phyloP scores from a whole-genome alignment of 2,329 filamentous ascomycete species.

The Pochonia chlamydosporia region DNA sequence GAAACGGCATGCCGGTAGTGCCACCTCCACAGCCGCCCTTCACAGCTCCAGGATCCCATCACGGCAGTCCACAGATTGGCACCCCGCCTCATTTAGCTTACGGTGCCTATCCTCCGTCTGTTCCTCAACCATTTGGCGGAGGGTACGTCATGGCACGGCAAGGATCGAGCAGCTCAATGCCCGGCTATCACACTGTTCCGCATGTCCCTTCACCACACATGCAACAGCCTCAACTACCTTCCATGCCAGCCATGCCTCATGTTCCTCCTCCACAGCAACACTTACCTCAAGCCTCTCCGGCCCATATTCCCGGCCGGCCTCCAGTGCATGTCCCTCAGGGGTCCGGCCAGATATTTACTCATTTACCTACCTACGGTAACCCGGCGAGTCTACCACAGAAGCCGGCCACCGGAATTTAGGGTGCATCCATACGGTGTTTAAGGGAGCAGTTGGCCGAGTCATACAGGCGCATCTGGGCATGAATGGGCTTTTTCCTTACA shows the following conservation, averaged over 20 bases:
- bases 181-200: constrained; percentile 40
- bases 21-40: constrained; percentile 43
- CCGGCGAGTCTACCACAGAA: constrained; percentile 55
- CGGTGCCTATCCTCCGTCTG: constrained; percentile 39
- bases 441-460: constrained; percentile 13
- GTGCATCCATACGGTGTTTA: constrained; percentile 24
- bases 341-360: constrained; percentile 41
- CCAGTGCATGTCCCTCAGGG: constrained; percentile 35
- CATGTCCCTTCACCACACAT: constrained; percentile 31
- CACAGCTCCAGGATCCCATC: constrained; percentile 41
- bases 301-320: constrained; percentile 41
- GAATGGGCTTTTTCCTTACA: constrained; percentile 18
- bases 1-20: constrained; percentile 43
- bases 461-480: constrained; percentile 28
- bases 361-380: constrained; percentile 53
- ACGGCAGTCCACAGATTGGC: constrained; percentile 48
- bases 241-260: constrained; percentile 28
- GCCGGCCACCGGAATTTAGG: constrained; percentile 44
- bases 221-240: constrained; percentile 7
- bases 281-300: constrained; percentile 34
- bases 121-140: constrained; percentile 40
- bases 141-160: constrained; percentile 53
- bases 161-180: constrained; percentile 48
- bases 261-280: constrained; percentile 28
- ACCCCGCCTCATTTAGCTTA: constrained; percentile 47